A percentile compares a stretch with the other conserved stretches of the same genome.
Conservation (phyloP, 1,139 yeast genomes). For the Debaryomycetaceae sp. region DNA sequence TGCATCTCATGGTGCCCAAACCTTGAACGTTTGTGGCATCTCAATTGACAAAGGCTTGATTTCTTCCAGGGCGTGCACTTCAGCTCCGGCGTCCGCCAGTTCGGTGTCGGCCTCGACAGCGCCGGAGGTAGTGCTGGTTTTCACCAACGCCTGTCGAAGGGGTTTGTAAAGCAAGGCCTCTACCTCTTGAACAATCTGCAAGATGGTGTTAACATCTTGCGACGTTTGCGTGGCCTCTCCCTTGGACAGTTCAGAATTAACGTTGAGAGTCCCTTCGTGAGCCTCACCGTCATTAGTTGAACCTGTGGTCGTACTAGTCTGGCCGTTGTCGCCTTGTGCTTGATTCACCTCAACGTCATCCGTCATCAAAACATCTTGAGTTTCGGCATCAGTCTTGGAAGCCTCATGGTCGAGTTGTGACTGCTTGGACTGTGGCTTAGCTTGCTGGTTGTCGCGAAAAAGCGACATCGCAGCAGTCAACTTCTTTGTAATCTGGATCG, state of each 20-base stretch:
- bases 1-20: slow-evolving; percentile 58
- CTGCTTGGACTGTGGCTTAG: too few relatives aligned
- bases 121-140: slow-evolving; percentile 16
- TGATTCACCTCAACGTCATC: too few relatives aligned
- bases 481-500: slow-evolving; percentile 48
- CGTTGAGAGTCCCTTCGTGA: too few relatives aligned
- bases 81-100: slow-evolving; percentile 17
- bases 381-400: slow-evolving; percentile 5
- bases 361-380: background rate
- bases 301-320: too few relatives aligned
- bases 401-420: too few relatives aligned
- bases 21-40: slow-evolving; percentile 79
- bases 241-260: too few relatives aligned
- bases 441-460: slow-evolving; percentile 26
- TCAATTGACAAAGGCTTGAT: slow-evolving; percentile 74
- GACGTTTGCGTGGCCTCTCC: too few relatives aligned
- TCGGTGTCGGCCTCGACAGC: background rate
- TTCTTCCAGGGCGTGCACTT: slow-evolving; percentile 24
- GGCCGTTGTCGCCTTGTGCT: too few relatives aligned
- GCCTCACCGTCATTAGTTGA: too few relatives aligned
- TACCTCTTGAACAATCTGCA: too few relatives aligned
- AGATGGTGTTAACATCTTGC: too few relatives aligned
- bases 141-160: slow-evolving; percentile 27
- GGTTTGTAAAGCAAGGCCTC: slow-evolving; percentile 51
- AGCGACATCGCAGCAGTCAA: slow-evolving; percentile 40